Conservation (phyloP, 345 rosid genomes). For the Brassica juncea region DNA sequence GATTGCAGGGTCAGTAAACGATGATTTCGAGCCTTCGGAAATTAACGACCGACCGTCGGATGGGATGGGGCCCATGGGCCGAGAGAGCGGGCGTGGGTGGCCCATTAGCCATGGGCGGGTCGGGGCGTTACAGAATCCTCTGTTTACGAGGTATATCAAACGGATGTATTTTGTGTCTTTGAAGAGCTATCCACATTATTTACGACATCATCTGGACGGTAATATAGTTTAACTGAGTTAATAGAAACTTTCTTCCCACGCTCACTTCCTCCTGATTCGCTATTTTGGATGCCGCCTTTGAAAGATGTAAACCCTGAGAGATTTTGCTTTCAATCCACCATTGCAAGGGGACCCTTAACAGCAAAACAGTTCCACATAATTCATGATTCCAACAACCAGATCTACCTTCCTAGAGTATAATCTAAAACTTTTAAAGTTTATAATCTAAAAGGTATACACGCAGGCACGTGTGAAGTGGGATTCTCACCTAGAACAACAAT, state of each 20-base stretch:
- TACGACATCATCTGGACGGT: conserved; percentile 63
- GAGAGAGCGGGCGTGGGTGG: too few species aligned
- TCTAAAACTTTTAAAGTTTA: too few species aligned
- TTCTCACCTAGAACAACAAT: conserved; percentile 53
- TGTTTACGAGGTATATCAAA: conserved; percentile 64
- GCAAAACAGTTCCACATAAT: conserved; percentile 43
- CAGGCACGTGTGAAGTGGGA: conserved; percentile 5
- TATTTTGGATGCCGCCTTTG: conserved; percentile 65
- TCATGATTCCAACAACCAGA: conserved; percentile 14
- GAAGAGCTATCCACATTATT: conserved; percentile 56
- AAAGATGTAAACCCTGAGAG: conserved; percentile 70
- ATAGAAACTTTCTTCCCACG: conserved; percentile 57
- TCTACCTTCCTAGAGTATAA: not conserved
- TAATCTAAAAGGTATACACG: not conserved
- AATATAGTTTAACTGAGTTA: conserved; percentile 64
- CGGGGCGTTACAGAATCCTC: conserved; percentile 26
- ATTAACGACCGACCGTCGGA: too few species aligned
- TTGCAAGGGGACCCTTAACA: conserved; percentile 58
- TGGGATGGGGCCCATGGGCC: too few species aligned
- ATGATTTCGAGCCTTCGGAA: too few species aligned
- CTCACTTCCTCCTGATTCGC: conserved; percentile 55
- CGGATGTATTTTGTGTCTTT: conserved; percentile 56
- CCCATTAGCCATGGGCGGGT: too few species aligned
- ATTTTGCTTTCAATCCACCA: conserved; percentile 51
- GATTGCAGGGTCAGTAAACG: too few species aligned